These are phyloP conservation scores for Rhododendron ferrugineum DNA, from an alignment of 148 eudicot species.

Conservation along the genomic window DNA sequence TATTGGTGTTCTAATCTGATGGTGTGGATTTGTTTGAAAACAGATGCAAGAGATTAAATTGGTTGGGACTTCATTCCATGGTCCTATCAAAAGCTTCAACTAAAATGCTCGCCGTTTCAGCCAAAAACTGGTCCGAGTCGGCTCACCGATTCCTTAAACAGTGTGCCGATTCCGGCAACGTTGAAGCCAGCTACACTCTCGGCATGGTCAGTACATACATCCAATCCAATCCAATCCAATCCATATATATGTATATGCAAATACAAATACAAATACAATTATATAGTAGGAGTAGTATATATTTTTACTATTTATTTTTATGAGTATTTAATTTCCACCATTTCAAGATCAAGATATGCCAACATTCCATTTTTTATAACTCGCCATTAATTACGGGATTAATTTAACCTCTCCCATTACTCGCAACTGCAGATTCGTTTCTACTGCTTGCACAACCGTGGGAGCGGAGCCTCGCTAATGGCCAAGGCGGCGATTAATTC, in stretches of 20 bases:
- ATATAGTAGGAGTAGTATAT: too few relatives aligned
- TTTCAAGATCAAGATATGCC: background rate
- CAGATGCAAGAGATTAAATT: constrained; percentile 81
- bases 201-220: constrained; percentile 65
- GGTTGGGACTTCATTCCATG: constrained; percentile 44
- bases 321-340: background rate
- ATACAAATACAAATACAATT: too few relatives aligned
- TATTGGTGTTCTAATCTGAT: background rate
- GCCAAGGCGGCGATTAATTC: constrained; percentile 46
- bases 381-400: background rate
- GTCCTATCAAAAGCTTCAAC: constrained; percentile 66
- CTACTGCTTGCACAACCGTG: constrained; percentile 39
- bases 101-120: constrained; percentile 46
- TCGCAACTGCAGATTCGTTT: constrained; percentile 37
- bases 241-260: background rate
- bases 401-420: background rate
- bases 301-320: background rate
- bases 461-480: constrained; percentile 43
- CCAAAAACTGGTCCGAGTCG: constrained; percentile 61
- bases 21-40: constrained; percentile 10
- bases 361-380: background rate
- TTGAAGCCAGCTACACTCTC: constrained; percentile 73
- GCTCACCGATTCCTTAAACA: constrained; percentile 63
- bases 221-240: too few relatives aligned
- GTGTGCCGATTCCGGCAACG: constrained; percentile 68